Evolutionary conservation across 2,329 filamentous ascomycete species (phyloP).

Genomic region (Pseudogymnoascus sp.): DNA sequence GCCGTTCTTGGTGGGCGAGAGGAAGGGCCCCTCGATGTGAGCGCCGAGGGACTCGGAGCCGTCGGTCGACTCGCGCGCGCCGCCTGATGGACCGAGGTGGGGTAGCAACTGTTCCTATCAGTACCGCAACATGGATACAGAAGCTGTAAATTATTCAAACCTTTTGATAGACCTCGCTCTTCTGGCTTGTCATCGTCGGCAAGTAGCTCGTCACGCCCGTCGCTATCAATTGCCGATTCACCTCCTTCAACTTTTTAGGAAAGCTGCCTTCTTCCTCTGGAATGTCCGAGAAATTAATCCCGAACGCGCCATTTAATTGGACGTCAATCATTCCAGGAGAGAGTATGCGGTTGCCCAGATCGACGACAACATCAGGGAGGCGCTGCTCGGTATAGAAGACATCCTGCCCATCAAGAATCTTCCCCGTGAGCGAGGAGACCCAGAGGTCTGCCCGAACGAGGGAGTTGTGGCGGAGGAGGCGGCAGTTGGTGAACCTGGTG

Average conservation of each 20-base stretch:
- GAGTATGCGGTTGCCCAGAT: constrained; percentile 75
- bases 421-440: constrained; percentile 74
- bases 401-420: constrained; percentile 65
- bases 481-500: constrained; percentile 85
- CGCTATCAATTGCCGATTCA: constrained; percentile 63
- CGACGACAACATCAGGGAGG: constrained; percentile 65
- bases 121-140: not conserved
- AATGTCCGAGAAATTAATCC: constrained; percentile 82
- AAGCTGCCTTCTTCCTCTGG: constrained; percentile 54
- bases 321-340: constrained; percentile 83
- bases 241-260: constrained; percentile 62
- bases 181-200: constrained; percentile 77
- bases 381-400: constrained; percentile 60
- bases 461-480: constrained; percentile 57
- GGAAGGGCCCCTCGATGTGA: constrained; percentile 85
- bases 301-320: constrained; percentile 86
- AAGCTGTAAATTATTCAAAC: constrained; percentile 30
- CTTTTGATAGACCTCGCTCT: constrained; percentile 71
- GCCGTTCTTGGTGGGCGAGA: constrained; percentile 75
- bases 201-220: constrained; percentile 85
- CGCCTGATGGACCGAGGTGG: constrained; percentile 65
- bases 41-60: constrained; percentile 84
- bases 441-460: constrained; percentile 77
- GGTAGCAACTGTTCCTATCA: constrained; percentile 51
- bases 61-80: constrained; percentile 48